phyloP scores from a whole-genome alignment of 139 green algal species.

The Tetraselmis striata region DNA sequence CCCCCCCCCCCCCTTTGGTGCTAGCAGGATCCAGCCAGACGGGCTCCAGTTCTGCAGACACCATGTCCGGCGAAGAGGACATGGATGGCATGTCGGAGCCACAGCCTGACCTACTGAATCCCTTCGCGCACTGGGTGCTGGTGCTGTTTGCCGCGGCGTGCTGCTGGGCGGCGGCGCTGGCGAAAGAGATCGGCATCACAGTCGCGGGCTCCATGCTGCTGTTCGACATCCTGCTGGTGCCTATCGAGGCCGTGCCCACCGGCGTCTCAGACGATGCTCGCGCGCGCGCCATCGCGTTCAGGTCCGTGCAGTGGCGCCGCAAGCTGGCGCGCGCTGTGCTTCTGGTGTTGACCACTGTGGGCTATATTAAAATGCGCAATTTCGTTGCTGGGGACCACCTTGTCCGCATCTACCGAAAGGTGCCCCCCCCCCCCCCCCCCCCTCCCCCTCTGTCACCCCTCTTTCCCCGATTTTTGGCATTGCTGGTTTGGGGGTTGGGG shows the following conservation, averaged over 20 bases:
- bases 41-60: no score
- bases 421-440: no score
- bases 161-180: constrained; percentile 45
- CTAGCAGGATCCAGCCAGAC: no score
- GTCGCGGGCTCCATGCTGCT: constrained; percentile 47
- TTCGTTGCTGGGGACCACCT: constrained; percentile 63
- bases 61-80: no score
- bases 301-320: not conserved
- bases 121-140: constrained; percentile 32
- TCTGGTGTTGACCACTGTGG: constrained; percentile 19
- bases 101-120: not conserved
- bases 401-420: constrained; percentile 70
- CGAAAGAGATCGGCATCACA: constrained; percentile 79
- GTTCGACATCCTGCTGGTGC: constrained; percentile 46
- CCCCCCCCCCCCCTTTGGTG: no score
- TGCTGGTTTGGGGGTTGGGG: no score
- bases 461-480: no score
- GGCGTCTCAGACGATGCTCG: not conserved
- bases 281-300: not conserved
- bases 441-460: no score
- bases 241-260: constrained; percentile 4
- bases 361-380: constrained; percentile 39
- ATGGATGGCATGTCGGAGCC: not conserved
- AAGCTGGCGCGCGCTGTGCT: constrained; percentile 28
- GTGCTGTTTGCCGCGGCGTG: constrained; percentile 25